phyloP scores from a whole-genome alignment of 371 early-diverging fungal genomes.

The Mortierella sp. region DNA sequence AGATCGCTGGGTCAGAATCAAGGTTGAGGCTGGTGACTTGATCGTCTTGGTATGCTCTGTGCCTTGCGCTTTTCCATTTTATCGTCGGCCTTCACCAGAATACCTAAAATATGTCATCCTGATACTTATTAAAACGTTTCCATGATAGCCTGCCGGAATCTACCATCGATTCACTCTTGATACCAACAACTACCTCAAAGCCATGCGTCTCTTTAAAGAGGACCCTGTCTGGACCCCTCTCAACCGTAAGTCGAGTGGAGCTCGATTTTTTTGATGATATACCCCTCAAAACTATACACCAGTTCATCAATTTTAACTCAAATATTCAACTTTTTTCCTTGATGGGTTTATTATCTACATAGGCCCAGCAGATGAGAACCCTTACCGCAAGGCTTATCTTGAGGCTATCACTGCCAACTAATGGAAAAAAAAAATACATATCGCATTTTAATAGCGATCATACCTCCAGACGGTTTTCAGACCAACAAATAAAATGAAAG shows the following conservation, averaged over 20 bases:
- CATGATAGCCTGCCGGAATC: conserved; percentile 88
- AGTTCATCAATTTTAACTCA: not conserved
- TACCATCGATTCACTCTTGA: conserved; percentile 97
- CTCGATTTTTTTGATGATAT: not conserved
- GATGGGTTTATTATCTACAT: not conserved
- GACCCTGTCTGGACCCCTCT: conserved; percentile 95
- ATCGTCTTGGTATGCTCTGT: conserved; percentile 78
- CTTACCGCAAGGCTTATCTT: conserved; percentile 57
- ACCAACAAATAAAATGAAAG: not conserved
- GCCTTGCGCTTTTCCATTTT: not conserved
- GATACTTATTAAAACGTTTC: not conserved
- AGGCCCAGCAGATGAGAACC: conserved; percentile 60
- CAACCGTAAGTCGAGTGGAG: conserved; percentile 72
- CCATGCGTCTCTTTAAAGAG: conserved; percentile 95
- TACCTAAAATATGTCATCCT: not conserved
- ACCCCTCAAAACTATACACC: not conserved
- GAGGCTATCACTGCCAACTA: conserved; percentile 44
- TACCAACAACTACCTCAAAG: conserved; percentile 85
- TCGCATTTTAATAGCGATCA: not conserved
- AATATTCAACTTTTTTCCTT: not conserved
- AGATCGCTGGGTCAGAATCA: conserved; percentile 94
- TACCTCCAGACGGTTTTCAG: not conserved
- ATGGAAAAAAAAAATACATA: not conserved
- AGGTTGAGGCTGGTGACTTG: conserved; percentile 82
- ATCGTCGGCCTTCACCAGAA: not conserved